Evolutionary conservation across 169 alveolate species (phyloP).

Genomic region (Eimeria necatrix): DNA sequence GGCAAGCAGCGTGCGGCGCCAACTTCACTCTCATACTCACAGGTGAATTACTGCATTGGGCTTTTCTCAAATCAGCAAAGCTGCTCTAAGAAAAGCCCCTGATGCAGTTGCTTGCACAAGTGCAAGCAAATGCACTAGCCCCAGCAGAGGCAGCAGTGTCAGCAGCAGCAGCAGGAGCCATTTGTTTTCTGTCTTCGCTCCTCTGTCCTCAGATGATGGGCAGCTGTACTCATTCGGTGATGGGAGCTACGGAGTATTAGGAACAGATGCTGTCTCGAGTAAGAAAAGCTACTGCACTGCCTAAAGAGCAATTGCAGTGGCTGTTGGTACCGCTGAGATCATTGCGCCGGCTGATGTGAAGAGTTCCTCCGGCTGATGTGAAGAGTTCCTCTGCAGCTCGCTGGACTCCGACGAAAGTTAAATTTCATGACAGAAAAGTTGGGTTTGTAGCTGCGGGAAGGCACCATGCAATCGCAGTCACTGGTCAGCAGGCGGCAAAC

Average conservation of each 20-base stretch:
- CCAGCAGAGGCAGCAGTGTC: neutral
- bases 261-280: constrained; percentile 7
- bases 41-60: neutral
- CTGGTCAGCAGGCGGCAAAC: constrained; percentile 15
- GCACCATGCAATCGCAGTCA: constrained; percentile 57
- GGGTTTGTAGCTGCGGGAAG: constrained; percentile 54
- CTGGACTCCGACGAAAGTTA: constrained; percentile 39
- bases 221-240: constrained; percentile 62
- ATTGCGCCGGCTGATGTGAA: neutral
- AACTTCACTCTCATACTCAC: constrained; percentile 40
- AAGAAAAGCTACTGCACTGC: neutral
- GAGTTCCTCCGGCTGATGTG: neutral
- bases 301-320: neutral
- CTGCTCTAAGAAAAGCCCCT: neutral
- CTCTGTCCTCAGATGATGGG: constrained; percentile 42
- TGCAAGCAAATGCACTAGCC: neutral
- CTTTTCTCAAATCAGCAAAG: neutral
- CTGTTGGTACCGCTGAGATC: too few species aligned
- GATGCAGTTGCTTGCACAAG: neutral
- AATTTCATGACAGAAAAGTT: constrained; percentile 69
- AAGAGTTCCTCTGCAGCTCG: constrained; percentile 15
- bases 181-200: neutral
- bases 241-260: constrained; percentile 64
- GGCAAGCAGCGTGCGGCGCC: constrained; percentile 66
- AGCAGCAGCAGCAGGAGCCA: neutral